A percentile compares a stretch with the other conserved stretches of the same genome.
phyloP scores from a whole-genome alignment of 768 basidiomycete genomes.

The Chalciporus pseudorubinellus region DNA sequence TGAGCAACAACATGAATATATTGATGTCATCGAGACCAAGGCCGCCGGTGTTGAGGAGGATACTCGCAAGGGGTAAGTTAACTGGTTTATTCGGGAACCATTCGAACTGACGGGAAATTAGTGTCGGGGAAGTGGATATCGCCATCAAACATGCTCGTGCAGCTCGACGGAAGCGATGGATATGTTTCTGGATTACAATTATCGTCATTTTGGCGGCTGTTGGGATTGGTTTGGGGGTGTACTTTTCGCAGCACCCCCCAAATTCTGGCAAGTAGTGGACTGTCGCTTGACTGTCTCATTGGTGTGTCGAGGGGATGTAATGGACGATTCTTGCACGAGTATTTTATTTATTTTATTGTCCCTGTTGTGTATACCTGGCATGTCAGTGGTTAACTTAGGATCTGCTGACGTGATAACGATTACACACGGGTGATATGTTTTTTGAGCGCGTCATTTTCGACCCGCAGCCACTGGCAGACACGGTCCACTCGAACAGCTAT shows the following conservation, averaged over 20 bases:
- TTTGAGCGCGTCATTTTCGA: conserved; percentile 20
- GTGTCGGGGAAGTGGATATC: conserved; percentile 57
- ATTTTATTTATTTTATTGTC: background rate
- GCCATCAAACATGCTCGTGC: conserved; percentile 67
- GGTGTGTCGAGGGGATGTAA: background rate
- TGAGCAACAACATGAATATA: conserved; percentile 75
- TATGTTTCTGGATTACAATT: conserved; percentile 70
- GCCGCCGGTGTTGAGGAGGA: conserved; percentile 64
- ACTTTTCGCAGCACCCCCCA: conserved; percentile 19
- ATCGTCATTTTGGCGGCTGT: conserved; percentile 52
- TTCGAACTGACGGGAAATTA: conserved; percentile 25
- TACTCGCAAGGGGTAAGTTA: conserved; percentile 65
- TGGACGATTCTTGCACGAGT: background rate
- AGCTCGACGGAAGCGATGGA: conserved; percentile 82
- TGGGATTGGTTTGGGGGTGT: conserved; percentile 30
- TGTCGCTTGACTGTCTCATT: background rate
- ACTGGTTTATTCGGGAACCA: background rate
- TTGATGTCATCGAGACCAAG: conserved; percentile 60
- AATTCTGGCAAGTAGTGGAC: conserved; percentile 2
- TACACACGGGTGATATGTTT: conserved; percentile 7
- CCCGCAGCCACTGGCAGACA: no score
- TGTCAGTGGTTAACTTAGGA: background rate
- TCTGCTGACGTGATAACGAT: conserved; percentile 21
- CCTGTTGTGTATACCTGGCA: conserved; percentile 1
- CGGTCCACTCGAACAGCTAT: background rate